Percentiles rank a stretch among this genome's conserved stretches.
Evolutionary conservation across 176 grass and related monocot species (phyloP).

Genomic region (Oryza brachyantha): DNA sequence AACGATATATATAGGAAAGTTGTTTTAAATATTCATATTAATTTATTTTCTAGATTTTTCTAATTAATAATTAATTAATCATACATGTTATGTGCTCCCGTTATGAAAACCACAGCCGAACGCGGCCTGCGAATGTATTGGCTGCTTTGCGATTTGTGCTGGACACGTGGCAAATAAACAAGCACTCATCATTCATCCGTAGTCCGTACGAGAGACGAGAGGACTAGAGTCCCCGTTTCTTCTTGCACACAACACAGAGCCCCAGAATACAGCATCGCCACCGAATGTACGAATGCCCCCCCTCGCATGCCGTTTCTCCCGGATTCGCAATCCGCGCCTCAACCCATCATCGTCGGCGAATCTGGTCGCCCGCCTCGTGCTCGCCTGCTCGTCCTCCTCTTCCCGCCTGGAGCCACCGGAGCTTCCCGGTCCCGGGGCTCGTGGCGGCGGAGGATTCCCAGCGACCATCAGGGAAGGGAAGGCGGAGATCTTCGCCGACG

Average conservation of each 20-base stretch:
- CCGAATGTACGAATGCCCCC: constrained; percentile 3
- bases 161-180: too few relatives aligned
- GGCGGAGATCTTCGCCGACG: constrained; percentile 44
- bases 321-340: constrained; percentile 15
- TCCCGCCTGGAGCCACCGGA: background rate
- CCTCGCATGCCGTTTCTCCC: background rate
- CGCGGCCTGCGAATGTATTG: too few relatives aligned
- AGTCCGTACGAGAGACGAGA: too few relatives aligned
- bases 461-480: constrained; percentile 42
- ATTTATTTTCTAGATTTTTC: too few relatives aligned
- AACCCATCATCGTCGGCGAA: background rate
- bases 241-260: background rate
- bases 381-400: constrained; percentile 21
- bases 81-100: too few relatives aligned
- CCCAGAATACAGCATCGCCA: too few relatives aligned
- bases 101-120: too few relatives aligned
- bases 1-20: too few relatives aligned
- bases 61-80: too few relatives aligned
- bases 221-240: background rate
- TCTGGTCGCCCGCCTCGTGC: constrained; percentile 5
- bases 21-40: too few relatives aligned
- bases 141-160: too few relatives aligned
- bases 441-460: background rate
- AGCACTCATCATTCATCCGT: too few relatives aligned
- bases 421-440: background rate